A percentile compares a stretch with the other conserved stretches of the same genome.
Evolutionary conservation across 208 protist genomes (phyloP).

Genomic region (Herpetomonas samuelpessoai): DNA sequence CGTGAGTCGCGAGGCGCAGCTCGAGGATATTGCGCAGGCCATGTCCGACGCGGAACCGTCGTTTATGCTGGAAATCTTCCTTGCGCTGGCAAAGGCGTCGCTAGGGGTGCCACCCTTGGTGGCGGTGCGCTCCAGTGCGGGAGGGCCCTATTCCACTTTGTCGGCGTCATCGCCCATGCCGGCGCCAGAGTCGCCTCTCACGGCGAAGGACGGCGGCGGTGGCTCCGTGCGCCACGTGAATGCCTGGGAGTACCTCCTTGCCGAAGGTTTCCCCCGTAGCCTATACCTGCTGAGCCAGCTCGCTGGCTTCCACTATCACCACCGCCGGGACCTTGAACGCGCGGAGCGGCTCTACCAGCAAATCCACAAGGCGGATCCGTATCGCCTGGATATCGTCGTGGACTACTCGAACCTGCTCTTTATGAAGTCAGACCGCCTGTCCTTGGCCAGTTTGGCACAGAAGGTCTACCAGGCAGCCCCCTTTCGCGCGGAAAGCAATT

Average conservation of each 20-base stretch:
- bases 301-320: constrained; percentile 87
- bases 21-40: constrained; percentile 55
- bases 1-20: constrained; percentile 64
- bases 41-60: constrained; percentile 27
- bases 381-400: constrained; percentile 91
- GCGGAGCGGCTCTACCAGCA: constrained; percentile 87
- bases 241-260: constrained; percentile 58
- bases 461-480: constrained; percentile 90
- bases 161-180: not conserved
- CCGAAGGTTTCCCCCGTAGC: constrained; percentile 56
- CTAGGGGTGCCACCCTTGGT: constrained; percentile 58
- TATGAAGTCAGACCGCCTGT: constrained; percentile 83
- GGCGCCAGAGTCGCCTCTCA: not conserved
- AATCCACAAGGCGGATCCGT: constrained; percentile 81
- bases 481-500: constrained; percentile 96
- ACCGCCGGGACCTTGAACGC: constrained; percentile 75
- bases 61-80: constrained; percentile 77
- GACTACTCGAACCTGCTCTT: constrained; percentile 98
- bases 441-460: constrained; percentile 92
- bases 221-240: constrained; percentile 21
- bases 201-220: not conserved
- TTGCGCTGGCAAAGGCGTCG: constrained; percentile 48
- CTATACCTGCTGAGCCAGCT: constrained; percentile 76
- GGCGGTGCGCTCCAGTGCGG: constrained; percentile 11
- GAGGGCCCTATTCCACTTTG: not conserved